phyloP scores from a whole-genome alignment of 495 filamentous ascomycete genomes.

The Aspergillus ellipticus region DNA sequence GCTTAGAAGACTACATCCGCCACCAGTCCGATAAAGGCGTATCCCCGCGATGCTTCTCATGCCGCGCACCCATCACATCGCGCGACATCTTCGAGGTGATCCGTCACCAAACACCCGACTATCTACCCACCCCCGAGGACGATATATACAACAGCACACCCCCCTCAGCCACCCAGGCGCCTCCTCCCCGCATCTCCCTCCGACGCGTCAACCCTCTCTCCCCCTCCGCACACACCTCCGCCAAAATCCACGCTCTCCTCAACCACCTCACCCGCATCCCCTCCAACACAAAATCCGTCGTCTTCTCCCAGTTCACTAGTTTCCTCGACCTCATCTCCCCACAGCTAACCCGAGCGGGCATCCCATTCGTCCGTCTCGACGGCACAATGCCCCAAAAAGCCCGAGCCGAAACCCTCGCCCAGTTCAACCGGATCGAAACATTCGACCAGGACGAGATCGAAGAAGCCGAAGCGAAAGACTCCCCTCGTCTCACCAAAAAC shows the following conservation, averaged over 20 bases:
- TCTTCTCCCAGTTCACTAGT: conserved; percentile 96
- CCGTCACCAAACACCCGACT: conserved; percentile 39
- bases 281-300: conserved; percentile 76
- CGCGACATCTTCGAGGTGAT: conserved; percentile 91
- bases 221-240: conserved; percentile 55
- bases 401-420: conserved; percentile 66
- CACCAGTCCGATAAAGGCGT: conserved; percentile 76
- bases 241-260: conserved; percentile 81
- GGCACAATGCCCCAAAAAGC: conserved; percentile 84
- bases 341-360: conserved; percentile 64
- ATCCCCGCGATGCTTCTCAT: conserved; percentile 80
- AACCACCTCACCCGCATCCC: conserved; percentile 66
- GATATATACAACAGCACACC: conserved; percentile 31
- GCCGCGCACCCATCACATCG: conserved; percentile 74
- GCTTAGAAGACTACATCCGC: conserved; percentile 78
- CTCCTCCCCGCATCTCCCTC: conserved; percentile 68
- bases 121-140: conserved; percentile 25
- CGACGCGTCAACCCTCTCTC: conserved; percentile 74
- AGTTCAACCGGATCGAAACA: conserved; percentile 56
- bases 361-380: conserved; percentile 82
- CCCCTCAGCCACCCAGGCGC: conserved; percentile 29
- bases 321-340: conserved; percentile 89
- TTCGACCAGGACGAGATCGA: conserved; percentile 36
- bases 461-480: conserved; percentile 15
- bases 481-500: conserved; percentile 24